Evolutionary conservation across 2,329 filamentous ascomycete species (phyloP), one percentile per base, ranked within the genome.

Genomic region (Sordariomycetes sp.): DNA sequence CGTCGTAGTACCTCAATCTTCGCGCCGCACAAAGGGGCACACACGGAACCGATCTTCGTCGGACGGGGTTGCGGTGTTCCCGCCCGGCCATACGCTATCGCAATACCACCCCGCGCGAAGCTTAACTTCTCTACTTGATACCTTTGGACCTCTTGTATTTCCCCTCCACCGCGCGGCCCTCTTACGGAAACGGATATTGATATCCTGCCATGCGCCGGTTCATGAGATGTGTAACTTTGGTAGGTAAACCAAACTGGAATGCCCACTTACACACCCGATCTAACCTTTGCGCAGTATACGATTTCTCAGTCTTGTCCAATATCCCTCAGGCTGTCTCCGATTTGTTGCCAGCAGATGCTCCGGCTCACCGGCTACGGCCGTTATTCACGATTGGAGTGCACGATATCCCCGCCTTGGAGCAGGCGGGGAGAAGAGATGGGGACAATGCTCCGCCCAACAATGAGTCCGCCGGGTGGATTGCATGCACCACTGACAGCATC

Each of bases 301-400:
- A 94, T 68, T 81, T 97, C 55, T 96, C 92, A n/a, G 80, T 97
- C 57, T 77, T 99, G 36, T 90, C 91, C 52, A 95, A 90, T 63
- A 86, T 97, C 51, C 90, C 94, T 32, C 77, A 85, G 42, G 83
- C 86, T 34, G 79, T 90, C 51, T 76, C 80, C 58, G 83, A 90
- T 55, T 72, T 86, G 15, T 75, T 96, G n/a, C 81, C 85, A 22
- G 68, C 79, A 0, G 76, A 77, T 28, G 77, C 81, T 3, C 76
- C 83, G 28, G 77, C 81, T 1, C 77, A 87, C 60, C 78, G 89
- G 59, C 77, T 94, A 34, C 81, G 85, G 25, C 87, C 92, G 0
- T 78, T 99, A n/a, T 99, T 97, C 73, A 90, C 86, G 56, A 81
- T 99, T 59, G 94, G 94, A 54, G 85, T 99, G 17, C 89, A 96